Evolutionary conservation across 1,284 basidiomycete genomes (phyloP).

Genomic region (Takashimella koratensis): DNA sequence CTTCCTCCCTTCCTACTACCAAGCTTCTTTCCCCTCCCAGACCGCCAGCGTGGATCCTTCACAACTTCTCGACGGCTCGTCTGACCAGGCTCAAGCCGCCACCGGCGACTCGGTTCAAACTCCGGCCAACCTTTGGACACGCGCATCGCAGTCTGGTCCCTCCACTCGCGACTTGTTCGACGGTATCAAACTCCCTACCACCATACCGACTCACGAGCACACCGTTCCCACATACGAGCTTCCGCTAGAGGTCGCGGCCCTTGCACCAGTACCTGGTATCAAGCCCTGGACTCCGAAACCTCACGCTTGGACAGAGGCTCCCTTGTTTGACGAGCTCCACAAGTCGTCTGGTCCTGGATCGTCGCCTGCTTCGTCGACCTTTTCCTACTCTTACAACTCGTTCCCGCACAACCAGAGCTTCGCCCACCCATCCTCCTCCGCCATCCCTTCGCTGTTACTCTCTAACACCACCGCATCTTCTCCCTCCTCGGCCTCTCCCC

Average conservation of each 20-base stretch:
- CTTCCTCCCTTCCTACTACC: slow-evolving; percentile 6
- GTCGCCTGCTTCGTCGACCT: slow-evolving; percentile 1
- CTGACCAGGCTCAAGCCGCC: neutral
- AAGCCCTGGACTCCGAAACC: slow-evolving; percentile 14
- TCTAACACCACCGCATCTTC: neutral
- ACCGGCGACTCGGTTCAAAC: neutral
- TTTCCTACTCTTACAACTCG: neutral
- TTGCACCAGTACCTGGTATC: neutral
- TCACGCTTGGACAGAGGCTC: slow-evolving; percentile 10
- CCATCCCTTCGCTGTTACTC: neutral
- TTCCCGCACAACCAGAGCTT: neutral
- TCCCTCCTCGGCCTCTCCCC: neutral
- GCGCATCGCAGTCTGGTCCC: neutral
- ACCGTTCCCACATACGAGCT: neutral
- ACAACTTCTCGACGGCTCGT: neutral
- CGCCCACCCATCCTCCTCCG: neutral
- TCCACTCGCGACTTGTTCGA: neutral
- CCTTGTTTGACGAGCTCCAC: slow-evolving; percentile 9
- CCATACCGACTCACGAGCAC: neutral
- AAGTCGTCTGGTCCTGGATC: neutral
- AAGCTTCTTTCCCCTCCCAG: neutral
- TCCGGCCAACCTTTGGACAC: neutral
- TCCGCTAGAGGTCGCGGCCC: neutral
- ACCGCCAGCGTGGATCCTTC: neutral
- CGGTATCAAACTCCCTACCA: neutral